Evolutionary conservation across 257 asterid species (phyloP), one percentile per base, ranked within the genome.

Genomic region (Scutellaria baicalensis): DNA sequence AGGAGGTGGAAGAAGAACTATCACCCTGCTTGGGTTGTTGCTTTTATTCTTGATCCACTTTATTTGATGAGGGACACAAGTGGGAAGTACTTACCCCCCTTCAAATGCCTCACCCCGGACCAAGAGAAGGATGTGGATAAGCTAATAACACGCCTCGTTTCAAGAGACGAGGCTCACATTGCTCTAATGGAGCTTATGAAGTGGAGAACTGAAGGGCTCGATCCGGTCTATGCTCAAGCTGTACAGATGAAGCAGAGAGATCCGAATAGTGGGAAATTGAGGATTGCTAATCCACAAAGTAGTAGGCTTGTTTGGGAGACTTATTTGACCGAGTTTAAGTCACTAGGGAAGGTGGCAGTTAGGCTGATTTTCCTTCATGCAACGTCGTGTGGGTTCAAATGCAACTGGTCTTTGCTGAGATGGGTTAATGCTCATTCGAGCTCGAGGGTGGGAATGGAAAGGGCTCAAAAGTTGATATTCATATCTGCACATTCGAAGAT

Each of bases 301-400:
- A 89, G 98, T 52, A 79, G 99, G 76, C 98, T 94, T 27, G 98
- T 94, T 4, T 94, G 99, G 99, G 99, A 94, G 57, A 92, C 98
- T 0, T 73, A 89, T 73, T 79, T 94, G 16, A 83, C 85, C 1
- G 98, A 88, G 75, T 94, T 94, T 71, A 89, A 85, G 82, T 80
- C 83, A 0, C 66, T 91, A 50, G 95, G 98, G n/a, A 91, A 83
- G 68, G 96, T 94, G 42, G 98, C 99, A 0, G 97, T 86, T 70
- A 84, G 99, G 82, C 77, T 94, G 31, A 91, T 94, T 64, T 88
- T 94, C 73, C 91, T 94, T 35, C 93, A 83, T 11, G 97, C 99
- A 0, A 88, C 97, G 10, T 85, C 97, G 0, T 81, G 96, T 36
- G 92, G 92, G 4, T 89, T 85, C 43, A 89, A 84, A 64, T 83